Evolutionary conservation across 768 basidiomycete species (phyloP).

Genomic region (Lactarius akahatsu): DNA sequence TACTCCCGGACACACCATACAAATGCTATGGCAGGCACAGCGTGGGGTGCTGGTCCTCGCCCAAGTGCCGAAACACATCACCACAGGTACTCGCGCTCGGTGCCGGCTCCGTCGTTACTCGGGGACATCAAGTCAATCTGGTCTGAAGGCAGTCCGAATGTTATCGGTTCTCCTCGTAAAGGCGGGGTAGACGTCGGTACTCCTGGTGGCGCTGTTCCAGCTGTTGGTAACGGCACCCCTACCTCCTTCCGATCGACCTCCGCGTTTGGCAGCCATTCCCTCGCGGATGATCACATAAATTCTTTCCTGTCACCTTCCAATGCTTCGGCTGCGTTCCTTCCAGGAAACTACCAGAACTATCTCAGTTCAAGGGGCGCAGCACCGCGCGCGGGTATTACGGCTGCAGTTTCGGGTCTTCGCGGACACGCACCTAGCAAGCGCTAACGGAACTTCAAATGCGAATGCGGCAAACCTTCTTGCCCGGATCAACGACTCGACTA

Average conservation of each 20-base stretch:
- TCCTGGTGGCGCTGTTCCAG: conserved; percentile 26
- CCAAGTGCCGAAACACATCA: conserved; percentile 37
- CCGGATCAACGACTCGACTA: conserved; percentile 28
- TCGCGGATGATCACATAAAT: conserved; percentile 39
- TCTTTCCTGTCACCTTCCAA: conserved; percentile 65
- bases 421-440: conserved; percentile 19
- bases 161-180: conserved; percentile 41
- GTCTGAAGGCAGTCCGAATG: conserved; percentile 50
- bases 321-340: conserved; percentile 80
- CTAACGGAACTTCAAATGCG: conserved; percentile 19
- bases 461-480: conserved; percentile 30
- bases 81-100: conserved; percentile 81
- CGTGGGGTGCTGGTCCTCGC: conserved; percentile 30
- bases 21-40: conserved; percentile 31
- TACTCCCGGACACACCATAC: conserved; percentile 70
- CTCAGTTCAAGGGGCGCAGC: conserved; percentile 46
- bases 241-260: conserved; percentile 52
- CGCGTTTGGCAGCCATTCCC: conserved; percentile 37
- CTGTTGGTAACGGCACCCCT: conserved; percentile 46
- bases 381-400: conserved; percentile 33
- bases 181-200: conserved; percentile 31
- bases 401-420: conserved; percentile 30
- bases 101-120: conserved; percentile 73
- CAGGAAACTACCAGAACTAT: conserved; percentile 67
- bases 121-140: conserved; percentile 81